Base-by-base conservation (phyloP, 371 early-diverging fungal genomes). In the Furculomyces boomerangus region DNA sequence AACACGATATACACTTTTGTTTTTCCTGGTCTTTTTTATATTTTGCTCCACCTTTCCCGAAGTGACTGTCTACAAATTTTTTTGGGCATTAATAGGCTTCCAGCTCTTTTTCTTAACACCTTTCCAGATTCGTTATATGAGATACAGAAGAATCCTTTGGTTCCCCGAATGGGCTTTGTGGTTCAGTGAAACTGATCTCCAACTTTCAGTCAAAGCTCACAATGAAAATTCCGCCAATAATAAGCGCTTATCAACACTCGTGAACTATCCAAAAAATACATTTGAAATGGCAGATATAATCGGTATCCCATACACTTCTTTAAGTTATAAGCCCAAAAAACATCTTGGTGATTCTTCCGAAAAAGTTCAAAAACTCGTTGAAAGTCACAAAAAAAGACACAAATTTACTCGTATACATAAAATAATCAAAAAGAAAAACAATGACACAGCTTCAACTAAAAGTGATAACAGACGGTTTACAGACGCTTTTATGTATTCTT, bases 71-170 rank as follows among this genome's bases (percentile, higher is more conserved):
- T 61, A 66, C 37, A 54, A 49, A 50, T 56, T 68, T 37, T 40
- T 67, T 54, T 62, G 58, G 1, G 3, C 59, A 22, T 53, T 55
- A n/a, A 39, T 57, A 7, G 68, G 68, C 32, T 60, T 66, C 35
- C 60, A 68, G 54, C 63, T 68, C 35, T 68, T 68, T 56, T 57
- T 68, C 39, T 37, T 68, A 28, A 57, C 64, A n/a, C 68, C 68
- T 3, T 30, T 68, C 54, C 60, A 65, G 60, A 39, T 68, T 18
- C 40, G 65, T 29, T 55, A 68, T 56, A 54, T 58, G 56, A 56
- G 60, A 10, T 68, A 68, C 54, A 55, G 68, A 8, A 62, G 59
- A 24, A 48, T 68, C 53, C 55, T 68, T 53, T 61, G 60, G 62
- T 53, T 70, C 24, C 37, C 61, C n/a, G 68, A 68, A 46, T 58